Conservation (phyloP, 306 rosid species). For the Ziziphus jujuba region DNA sequence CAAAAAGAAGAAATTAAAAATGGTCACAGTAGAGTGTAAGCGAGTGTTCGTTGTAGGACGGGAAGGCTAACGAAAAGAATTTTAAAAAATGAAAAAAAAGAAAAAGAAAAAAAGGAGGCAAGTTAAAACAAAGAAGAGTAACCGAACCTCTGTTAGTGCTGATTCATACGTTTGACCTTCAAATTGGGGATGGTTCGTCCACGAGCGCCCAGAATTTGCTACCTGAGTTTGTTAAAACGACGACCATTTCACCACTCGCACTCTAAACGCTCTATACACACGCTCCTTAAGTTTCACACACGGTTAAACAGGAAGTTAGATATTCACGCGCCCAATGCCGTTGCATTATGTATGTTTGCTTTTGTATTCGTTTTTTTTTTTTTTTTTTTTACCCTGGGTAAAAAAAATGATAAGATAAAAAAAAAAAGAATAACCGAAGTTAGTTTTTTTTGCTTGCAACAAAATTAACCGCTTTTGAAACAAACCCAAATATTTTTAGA, state of each 20-base stretch:
- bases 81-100: not conserved
- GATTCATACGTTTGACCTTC: constrained; percentile 40
- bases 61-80: not conserved
- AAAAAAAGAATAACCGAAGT: constrained; percentile 20
- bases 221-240: constrained; percentile 33
- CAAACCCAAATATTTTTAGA: constrained; percentile 12
- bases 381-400: not conserved
- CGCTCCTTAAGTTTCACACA: not conserved
- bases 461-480: constrained; percentile 28
- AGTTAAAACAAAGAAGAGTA: constrained; percentile 28
- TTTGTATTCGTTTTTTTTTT: not conserved
- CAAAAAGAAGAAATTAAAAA: too few relatives aligned
- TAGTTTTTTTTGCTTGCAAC: constrained; percentile 29
- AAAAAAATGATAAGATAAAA: not conserved
- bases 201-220: constrained; percentile 26
- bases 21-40: too few relatives aligned
- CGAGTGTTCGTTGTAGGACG: not conserved
- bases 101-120: not conserved
- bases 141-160: constrained; percentile 30
- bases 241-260: constrained; percentile 3
- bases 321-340: not conserved
- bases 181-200: constrained; percentile 10
- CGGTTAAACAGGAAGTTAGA: not conserved
- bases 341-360: not conserved
- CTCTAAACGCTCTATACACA: not conserved